Percentiles rank a stretch among this genome's conserved stretches.
These are phyloP conservation scores for Epichloe scottii DNA, from an alignment of 2,329 filamentous ascomycete species.

Conservation along the genomic window DNA sequence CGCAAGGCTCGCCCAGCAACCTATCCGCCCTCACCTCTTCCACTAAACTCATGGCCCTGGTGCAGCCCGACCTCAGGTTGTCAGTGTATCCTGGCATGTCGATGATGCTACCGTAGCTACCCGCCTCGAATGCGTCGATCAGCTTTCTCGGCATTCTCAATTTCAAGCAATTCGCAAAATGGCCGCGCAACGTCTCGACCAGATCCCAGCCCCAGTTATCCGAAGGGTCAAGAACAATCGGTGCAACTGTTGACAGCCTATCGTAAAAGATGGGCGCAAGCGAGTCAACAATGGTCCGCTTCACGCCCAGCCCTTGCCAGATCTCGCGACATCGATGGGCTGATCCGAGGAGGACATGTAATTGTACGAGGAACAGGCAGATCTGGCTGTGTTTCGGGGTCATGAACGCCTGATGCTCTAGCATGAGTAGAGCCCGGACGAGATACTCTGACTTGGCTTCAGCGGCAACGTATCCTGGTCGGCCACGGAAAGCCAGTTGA, in stretches of 20 bases:
- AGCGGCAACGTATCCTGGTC: conserved; percentile 2
- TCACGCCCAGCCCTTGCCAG: conserved; percentile 40
- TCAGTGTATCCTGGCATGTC: conserved; percentile 33
- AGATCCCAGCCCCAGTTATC: conserved; percentile 23
- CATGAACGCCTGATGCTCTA: conserved; percentile 35
- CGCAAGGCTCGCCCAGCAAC: conserved; percentile 26
- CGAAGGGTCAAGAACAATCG: conserved; percentile 22
- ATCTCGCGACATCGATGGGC: conserved; percentile 32
- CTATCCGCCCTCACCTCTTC: conserved; percentile 37
- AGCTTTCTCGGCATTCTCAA: conserved; percentile 30
- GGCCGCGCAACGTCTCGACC: conserved; percentile 29
- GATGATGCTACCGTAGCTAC: conserved; percentile 38
- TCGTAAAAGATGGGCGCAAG: conserved; percentile 43
- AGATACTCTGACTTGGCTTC: conserved; percentile 20
- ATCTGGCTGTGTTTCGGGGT: conserved; percentile 34
- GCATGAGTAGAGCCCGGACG: conserved; percentile 35
- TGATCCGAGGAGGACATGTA: conserved; percentile 39
- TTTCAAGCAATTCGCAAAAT: conserved; percentile 34
- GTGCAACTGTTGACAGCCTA: conserved; percentile 38
- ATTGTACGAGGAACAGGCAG: conserved; percentile 36
- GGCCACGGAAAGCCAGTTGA: conserved; percentile 15
- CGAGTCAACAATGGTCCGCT: conserved; percentile 45
- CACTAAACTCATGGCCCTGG: conserved; percentile 36
- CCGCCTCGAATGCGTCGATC: conserved; percentile 35
- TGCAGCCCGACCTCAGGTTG: conserved; percentile 35